Evolutionary conservation across 108 stramenopile genomes (phyloP).

Genomic region (Cyclotella kingstonii): DNA sequence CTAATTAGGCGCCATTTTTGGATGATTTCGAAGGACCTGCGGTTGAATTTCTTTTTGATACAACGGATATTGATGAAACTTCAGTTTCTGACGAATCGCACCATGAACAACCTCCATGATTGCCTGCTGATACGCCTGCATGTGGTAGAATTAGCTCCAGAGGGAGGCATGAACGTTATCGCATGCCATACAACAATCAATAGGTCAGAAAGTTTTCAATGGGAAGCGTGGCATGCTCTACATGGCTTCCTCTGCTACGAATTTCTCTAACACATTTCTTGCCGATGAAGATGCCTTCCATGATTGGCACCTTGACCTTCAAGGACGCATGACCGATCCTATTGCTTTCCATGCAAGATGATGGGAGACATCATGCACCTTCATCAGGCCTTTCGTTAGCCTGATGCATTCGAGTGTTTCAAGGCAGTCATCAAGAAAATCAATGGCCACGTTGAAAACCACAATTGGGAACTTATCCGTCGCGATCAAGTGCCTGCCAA

Average conservation of each 20-base stretch:
- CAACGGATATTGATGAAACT: too few species aligned
- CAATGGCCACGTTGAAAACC: slow-evolving; percentile 4
- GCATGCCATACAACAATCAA: neutral
- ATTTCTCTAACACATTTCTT: neutral
- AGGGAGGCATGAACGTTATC: neutral
- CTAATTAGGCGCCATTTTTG: too few species aligned
- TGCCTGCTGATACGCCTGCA: neutral
- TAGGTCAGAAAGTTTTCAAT: neutral
- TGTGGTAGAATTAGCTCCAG: neutral
- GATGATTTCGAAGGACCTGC: too few species aligned
- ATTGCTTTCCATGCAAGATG: slow-evolving; percentile 16
- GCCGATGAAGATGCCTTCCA: neutral
- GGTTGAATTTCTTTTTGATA: too few species aligned
- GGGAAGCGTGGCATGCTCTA: neutral
- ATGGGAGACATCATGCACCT: slow-evolving; percentile 18
- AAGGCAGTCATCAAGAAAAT: slow-evolving; percentile 21
- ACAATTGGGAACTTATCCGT: slow-evolving; percentile 16
- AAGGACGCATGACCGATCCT: slow-evolving; percentile 6
- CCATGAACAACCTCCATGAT: too few species aligned
- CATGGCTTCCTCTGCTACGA: too few species aligned
- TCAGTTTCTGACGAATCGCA: too few species aligned
- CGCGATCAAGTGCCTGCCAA: slow-evolving; percentile 3
- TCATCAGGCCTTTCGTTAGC: slow-evolving; percentile 17
- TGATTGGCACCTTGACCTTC: neutral
- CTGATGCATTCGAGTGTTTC: slow-evolving; percentile 16